phyloP scores from a whole-genome alignment of 2,329 filamentous ascomycete species.

The Claviceps purpurea region DNA sequence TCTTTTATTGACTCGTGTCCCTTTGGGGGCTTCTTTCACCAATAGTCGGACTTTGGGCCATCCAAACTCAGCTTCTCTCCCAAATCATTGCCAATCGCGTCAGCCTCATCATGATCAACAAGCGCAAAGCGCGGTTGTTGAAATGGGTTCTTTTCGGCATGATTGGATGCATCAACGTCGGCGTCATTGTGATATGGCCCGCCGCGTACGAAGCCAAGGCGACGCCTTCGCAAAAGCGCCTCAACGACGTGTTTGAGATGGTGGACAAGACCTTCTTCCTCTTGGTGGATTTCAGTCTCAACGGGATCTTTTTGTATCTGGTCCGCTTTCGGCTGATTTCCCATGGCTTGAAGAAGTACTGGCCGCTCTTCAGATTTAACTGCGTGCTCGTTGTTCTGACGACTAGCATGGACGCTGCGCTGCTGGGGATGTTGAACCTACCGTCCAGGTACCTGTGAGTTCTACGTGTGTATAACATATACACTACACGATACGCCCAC shows the following conservation, averaged over 20 bases:
- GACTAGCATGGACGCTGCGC: conserved; percentile 29
- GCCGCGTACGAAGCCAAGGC: conserved; percentile 15
- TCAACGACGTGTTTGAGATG: conserved; percentile 13
- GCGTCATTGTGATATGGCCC: conserved; percentile 28
- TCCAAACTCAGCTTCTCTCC: conserved; percentile 26
- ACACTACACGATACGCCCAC: no score
- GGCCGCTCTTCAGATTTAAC: conserved; percentile 34
- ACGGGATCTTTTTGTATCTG: conserved; percentile 33
- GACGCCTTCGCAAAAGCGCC: conserved; percentile 3
- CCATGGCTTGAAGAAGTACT: conserved; percentile 35
- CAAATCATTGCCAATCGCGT: conserved; percentile 33
- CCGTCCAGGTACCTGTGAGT: conserved; percentile 4
- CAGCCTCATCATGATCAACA: conserved; percentile 25
- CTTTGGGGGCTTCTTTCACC: no score
- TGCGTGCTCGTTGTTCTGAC: conserved; percentile 33
- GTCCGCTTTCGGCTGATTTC: conserved; percentile 33
- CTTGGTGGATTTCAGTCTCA: conserved; percentile 32
- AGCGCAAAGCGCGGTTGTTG: conserved; percentile 17
- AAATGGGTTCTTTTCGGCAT: conserved; percentile 22
- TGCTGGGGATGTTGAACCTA: conserved; percentile 13
- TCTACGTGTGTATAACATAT: not conserved
- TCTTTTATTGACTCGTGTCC: no score
- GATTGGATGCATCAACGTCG: conserved; percentile 24
- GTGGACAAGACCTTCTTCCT: conserved; percentile 33
- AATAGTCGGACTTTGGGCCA: conserved; percentile 8